Base-by-base conservation (phyloP, 2,329 filamentous ascomycete species). In the Fusarium liriodendri region DNA sequence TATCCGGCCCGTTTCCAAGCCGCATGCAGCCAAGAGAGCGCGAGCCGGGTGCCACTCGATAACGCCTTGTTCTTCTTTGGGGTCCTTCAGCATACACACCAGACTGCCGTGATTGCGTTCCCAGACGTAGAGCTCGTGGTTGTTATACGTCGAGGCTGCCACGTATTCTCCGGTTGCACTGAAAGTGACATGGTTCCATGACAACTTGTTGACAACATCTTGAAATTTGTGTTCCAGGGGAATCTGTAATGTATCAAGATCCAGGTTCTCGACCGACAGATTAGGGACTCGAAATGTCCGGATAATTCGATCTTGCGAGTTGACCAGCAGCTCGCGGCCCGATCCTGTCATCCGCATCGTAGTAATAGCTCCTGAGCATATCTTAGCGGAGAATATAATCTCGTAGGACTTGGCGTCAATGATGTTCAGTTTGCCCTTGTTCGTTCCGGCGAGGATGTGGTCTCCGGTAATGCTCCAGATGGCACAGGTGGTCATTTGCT, bases 81-180 rank as follows among this genome's bases (percentile, higher is more conserved):
- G 95, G 1, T 97, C 96, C 82, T 99, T 97, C 42, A 99, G 88
- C 86, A 99, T 99, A 82, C 97, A 97, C 62, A 98, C 95, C 66
- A 99, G 85, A 83, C 95, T 98, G 60, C 97, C 97, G 79, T 97
- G 95, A 65, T 93, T 93, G 64, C 97, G 91, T 84, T 99, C 97
- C 97, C 96, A 98, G 32, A 98, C 95, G 83, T 98, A 98, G 73
- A 99, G 94, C 83, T 99, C 96, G 78, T 98, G 95, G 79, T 99
- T 99, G 87, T 98, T 98, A 82, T 95, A 98, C 2, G 97, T 98
- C 29, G 95, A 97, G 1, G 97, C 97, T 27, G 95, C 95, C 45
- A 99, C 95, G 80, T 98, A 98, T 83, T 99, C 97, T 62, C 95
- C 95, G 0, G 94, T 97, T 1, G 94, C 93, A 79, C 95, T 97